Evolutionary conservation across 2,329 filamentous ascomycete species (phyloP).

Genomic region (Fusarium ramigenum): DNA sequence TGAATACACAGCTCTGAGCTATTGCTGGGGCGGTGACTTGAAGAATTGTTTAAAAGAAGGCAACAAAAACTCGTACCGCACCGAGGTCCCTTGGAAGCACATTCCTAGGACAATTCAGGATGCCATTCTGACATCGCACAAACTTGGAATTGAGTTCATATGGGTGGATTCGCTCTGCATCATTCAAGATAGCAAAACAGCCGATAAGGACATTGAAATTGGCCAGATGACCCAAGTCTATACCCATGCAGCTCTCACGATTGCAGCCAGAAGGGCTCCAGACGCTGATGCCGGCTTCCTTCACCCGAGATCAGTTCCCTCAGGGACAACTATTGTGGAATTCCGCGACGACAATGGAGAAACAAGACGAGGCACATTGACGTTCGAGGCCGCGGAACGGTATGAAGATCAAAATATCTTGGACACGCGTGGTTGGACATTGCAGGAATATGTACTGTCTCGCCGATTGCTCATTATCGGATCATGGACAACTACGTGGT

Average conservation of each 20-base stretch:
- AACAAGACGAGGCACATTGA: background rate
- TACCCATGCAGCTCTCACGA: background rate
- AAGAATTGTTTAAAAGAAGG: accelerated
- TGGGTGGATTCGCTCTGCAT: background rate
- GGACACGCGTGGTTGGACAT: background rate
- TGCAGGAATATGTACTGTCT: background rate
- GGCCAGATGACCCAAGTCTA: background rate
- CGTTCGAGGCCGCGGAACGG: background rate
- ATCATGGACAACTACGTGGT: background rate
- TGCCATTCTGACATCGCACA: background rate
- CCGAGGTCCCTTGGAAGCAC: background rate
- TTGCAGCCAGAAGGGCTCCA: background rate
- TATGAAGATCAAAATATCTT: background rate
- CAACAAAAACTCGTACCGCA: background rate
- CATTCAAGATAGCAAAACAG: background rate
- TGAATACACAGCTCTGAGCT: background rate
- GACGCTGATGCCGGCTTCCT: background rate
- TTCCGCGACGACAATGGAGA: accelerated
- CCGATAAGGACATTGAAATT: background rate
- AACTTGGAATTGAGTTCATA: background rate
- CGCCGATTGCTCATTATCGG: background rate
- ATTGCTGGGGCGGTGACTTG: background rate
- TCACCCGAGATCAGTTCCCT: background rate
- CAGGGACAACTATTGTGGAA: accelerated
- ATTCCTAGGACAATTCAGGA: background rate